A percentile compares a stretch with the other conserved stretches of the same genome.
Evolutionary conservation across 768 basidiomycete genomes (phyloP).

Genomic region (Pleurotus eryngii): DNA sequence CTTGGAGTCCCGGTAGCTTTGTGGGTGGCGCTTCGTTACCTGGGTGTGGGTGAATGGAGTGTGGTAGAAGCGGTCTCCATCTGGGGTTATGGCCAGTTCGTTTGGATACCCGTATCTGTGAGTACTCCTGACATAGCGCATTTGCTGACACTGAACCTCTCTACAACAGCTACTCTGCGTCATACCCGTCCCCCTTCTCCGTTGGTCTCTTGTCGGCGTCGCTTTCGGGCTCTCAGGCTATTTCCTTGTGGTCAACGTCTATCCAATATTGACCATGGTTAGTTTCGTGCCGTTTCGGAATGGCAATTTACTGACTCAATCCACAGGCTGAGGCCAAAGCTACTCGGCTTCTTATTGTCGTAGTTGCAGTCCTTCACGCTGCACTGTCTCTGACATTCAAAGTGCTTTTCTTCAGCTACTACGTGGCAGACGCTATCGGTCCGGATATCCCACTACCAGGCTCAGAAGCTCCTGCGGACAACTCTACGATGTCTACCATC

Average conservation of each 20-base stretch:
- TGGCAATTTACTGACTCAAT: slow-evolving; percentile 1
- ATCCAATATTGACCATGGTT: slow-evolving; percentile 85
- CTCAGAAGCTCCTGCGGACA: slow-evolving; percentile 27
- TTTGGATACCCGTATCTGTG: slow-evolving; percentile 88
- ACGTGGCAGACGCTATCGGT: slow-evolving; percentile 42
- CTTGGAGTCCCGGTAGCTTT: slow-evolving; percentile 76
- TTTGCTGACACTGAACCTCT: too few species aligned
- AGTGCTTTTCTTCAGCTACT: slow-evolving; percentile 61
- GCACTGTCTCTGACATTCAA: slow-evolving; percentile 85
- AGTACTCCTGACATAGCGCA: slow-evolving; percentile 17
- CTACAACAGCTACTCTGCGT: slow-evolving; percentile 70
- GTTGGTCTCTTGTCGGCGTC: slow-evolving; percentile 74
- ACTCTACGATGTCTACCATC: slow-evolving; percentile 17
- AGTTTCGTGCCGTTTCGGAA: slow-evolving; percentile 23
- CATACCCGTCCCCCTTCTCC: slow-evolving; percentile 75
- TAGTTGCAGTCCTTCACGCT: slow-evolving; percentile 72
- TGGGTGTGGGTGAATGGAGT: slow-evolving; percentile 89
- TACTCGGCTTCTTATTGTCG: slow-evolving; percentile 76
- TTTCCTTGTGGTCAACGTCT: slow-evolving; percentile 83
- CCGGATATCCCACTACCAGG: slow-evolving; percentile 39
- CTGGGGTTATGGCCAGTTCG: slow-evolving; percentile 81
- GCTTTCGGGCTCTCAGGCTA: slow-evolving; percentile 82
- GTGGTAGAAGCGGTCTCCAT: slow-evolving; percentile 78
- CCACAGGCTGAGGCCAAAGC: slow-evolving; percentile 81
- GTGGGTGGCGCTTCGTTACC: slow-evolving; percentile 82